Conservation (phyloP, 441 rosid species). For the Pelargonium exstipulatum region DNA sequence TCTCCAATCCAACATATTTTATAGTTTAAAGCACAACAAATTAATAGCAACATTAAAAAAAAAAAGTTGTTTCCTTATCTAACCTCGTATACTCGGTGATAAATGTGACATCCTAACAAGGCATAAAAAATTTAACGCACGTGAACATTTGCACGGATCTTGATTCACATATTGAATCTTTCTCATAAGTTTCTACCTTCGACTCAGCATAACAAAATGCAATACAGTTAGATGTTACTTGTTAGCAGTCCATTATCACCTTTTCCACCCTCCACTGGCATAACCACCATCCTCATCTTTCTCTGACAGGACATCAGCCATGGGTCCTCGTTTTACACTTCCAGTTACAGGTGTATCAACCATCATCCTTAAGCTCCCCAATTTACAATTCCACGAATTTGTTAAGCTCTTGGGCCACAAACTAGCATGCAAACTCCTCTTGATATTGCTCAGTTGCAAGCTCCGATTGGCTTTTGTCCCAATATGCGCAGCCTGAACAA, state of each 20-base stretch:
- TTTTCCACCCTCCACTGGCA: conserved; percentile 84
- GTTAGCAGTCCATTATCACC: conserved; percentile 36
- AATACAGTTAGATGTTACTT: neutral
- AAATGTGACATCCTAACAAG: neutral
- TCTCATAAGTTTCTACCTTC: neutral
- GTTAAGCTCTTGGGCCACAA: conserved; percentile 19
- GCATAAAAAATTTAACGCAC: neutral
- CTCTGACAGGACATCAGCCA: conserved; percentile 36
- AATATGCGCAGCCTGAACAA: conserved; percentile 50
- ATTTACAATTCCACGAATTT: conserved; percentile 28
- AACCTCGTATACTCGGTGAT: neutral
- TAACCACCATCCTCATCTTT: conserved; percentile 68
- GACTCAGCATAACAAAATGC: neutral
- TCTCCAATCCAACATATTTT: neutral
- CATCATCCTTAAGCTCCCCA: conserved; percentile 54
- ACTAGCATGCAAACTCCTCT: conserved; percentile 36
- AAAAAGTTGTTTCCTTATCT: neutral
- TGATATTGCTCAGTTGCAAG: conserved; percentile 24
- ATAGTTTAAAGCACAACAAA: neutral
- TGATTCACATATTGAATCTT: neutral
- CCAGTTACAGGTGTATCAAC: conserved; percentile 58
- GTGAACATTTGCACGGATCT: neutral
- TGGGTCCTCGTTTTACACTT: conserved; percentile 35
- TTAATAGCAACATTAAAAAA: neutral
- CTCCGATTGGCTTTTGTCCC: conserved; percentile 40